Base-by-base conservation (phyloP, 352 stramenopile species). In the Phytophthora sp. region DNA sequence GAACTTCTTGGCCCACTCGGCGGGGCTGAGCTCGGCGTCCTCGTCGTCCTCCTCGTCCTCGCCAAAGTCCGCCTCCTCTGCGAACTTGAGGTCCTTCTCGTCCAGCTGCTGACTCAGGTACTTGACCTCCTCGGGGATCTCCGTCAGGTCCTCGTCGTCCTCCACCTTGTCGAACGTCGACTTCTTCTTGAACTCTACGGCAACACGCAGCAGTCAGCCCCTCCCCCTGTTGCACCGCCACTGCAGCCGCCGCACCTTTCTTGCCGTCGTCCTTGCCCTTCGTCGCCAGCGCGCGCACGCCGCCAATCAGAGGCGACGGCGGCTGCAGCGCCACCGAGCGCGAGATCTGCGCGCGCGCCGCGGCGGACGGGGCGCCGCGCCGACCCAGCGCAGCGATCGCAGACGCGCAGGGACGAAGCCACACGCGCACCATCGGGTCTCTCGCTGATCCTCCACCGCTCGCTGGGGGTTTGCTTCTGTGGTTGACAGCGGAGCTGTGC, bases 1-100 rank as follows among this genome's bases (percentile, higher is more conserved):
- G 64, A 89, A 91, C 39, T 87, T 86, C 48, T 63, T 63, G 15
- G 82, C 79, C 82, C 82, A 91, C 53, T 89, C 77, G 12, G 76
- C 66, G 26, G 80, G 71, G 24, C 62, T 79, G 9, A 88, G 62
- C 35, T 79, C 71, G 7, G 57, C 61, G 42, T 87, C 73, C 2
- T 87, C 77, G 1, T 77, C 69, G 13, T 78, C 67, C 15, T 72
- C 70, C 0, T 75, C 55, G 0, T 81, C 74, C 0, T 69, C 53
- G 0, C 74, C 57, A 9, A 54, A 44, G 0, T 79, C 75, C n/a
- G 51, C 65, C 9, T 83, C 76, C 6, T 76, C 68, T 13, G 66
- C 44, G 10, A 82, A 51, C 23, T 78, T 57, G 7, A 72, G 44
- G 18, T 77, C 61, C 1, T 76, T 43, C 18, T 71, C 43, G 34